These are phyloP conservation scores for Liquidambar formosana DNA, from an alignment of 164 flowering plant genomes.

Conservation along the genomic window DNA sequence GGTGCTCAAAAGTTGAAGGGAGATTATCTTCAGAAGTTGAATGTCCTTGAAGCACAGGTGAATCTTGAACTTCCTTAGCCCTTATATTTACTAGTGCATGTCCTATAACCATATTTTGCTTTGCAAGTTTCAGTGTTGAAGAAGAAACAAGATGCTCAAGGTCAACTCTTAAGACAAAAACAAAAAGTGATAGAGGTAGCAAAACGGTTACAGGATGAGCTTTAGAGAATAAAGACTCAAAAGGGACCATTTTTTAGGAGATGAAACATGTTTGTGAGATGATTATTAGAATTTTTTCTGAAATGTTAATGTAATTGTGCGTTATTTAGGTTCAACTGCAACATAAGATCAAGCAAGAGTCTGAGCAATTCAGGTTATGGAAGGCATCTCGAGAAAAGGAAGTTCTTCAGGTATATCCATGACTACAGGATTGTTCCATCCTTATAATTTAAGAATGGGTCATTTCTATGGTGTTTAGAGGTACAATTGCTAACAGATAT, in stretches of 20 bases:
- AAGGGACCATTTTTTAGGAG: slow-evolving; percentile 49
- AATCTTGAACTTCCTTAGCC: slow-evolving; percentile 1
- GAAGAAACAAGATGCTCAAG: slow-evolving; percentile 97
- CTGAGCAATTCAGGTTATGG: slow-evolving; percentile 94
- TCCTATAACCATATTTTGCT: slow-evolving; percentile 7
- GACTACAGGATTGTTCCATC: background rate
- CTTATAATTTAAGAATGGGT: background rate
- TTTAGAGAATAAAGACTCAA: slow-evolving; percentile 86
- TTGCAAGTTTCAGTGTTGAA: slow-evolving; percentile 86
- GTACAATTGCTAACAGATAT: background rate
- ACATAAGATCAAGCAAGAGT: slow-evolving; percentile 96
- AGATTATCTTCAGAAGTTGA: slow-evolving; percentile 90
- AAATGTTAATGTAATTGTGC: background rate
- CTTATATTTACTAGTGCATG: background rate
- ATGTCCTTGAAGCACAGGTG: slow-evolving; percentile 89
- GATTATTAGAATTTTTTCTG: background rate
- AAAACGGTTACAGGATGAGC: slow-evolving; percentile 89
- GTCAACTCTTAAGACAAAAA: slow-evolving; percentile 87
- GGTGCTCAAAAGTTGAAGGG: slow-evolving; percentile 88
- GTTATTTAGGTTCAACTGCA: slow-evolving; percentile 82
- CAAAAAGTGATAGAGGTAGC: slow-evolving; percentile 98
- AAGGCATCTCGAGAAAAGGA: slow-evolving; percentile 95
- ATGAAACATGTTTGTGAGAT: background rate
- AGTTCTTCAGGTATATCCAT: slow-evolving; percentile 80
- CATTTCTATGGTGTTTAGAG: background rate